A percentile compares a stretch with the other conserved stretches of the same genome.
These are phyloP conservation scores for Suillus paluster DNA, from an alignment of 768 basidiomycete genomes.

Conservation along the genomic window DNA sequence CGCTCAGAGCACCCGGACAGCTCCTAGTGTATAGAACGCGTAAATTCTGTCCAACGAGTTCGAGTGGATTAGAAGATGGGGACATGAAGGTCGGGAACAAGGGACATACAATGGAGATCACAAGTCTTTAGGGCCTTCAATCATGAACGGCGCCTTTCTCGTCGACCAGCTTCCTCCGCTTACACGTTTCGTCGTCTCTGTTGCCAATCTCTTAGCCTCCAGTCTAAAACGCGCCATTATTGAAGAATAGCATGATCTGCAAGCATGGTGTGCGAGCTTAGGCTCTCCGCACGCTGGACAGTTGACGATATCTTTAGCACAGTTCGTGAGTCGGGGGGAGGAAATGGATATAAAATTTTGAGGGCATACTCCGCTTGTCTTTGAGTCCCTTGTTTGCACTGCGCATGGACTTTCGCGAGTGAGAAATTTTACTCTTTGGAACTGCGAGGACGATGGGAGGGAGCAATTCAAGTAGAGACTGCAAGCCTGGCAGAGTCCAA, in stretches of 20 bases:
- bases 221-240: constrained; percentile 31
- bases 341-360: not conserved
- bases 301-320: constrained; percentile 74
- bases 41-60: not conserved
- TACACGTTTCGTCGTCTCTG: constrained; percentile 2
- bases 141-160: constrained; percentile 2
- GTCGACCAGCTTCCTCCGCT: constrained; percentile 11
- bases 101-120: not conserved
- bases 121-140: constrained; percentile 5
- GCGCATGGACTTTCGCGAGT: constrained; percentile 94
- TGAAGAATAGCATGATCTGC: constrained; percentile 70
- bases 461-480: constrained; percentile 70
- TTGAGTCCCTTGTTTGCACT: constrained; percentile 93
- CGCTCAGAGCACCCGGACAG: not conserved
- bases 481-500: constrained; percentile 45
- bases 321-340: constrained; percentile 11
- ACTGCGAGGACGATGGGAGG: constrained; percentile 91
- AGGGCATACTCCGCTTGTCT: constrained; percentile 82
- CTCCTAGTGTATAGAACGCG: not conserved
- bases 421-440: constrained; percentile 92
- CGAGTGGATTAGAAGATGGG: not conserved
- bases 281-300: constrained; percentile 90
- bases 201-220: constrained; percentile 17
- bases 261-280: constrained; percentile 89
- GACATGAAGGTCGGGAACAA: not conserved